Evolutionary conservation across 2,329 filamentous ascomycete species (phyloP), one percentile per base, ranked within the genome.

Genomic region (Leptoxyphium fumago): DNA sequence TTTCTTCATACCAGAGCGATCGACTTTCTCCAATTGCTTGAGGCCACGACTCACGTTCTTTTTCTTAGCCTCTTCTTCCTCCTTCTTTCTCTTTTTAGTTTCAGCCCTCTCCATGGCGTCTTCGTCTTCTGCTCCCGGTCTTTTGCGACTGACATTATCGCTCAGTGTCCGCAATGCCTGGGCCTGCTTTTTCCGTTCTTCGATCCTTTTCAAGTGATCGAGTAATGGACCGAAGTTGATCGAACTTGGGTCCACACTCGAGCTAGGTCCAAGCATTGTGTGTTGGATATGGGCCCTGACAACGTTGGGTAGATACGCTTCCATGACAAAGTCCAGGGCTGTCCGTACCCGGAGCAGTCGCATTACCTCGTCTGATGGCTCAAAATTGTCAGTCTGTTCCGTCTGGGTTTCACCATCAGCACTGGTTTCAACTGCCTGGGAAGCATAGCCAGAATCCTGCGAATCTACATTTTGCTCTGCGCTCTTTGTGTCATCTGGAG

Each of bases 1-100:
- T 70, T 96, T 98, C 73, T 84, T 91, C 91, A 98, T 98, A 1
- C 91, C 91, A 17, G 67, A 77, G 0, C 82, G 88, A 64, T 96
- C 84, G 40, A 88, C 89, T 67, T 96, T 98, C 61, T 83, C 83
- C 56, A 98, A 61, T 40, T 88, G 75, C 59, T 79, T 80, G 1
- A 95, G 77, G 0, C 78, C 88, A 26, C 78, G 72, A 49, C 83
- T 91, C 64, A 84, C 75, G 2, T 75, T 77, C 66, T 93, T 88
- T 64, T 80, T 88, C 61, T 77, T 81, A 66, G 81, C 83, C 46
- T 94, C 88, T 46, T 94, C 88, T 48, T 94, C 89, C 42, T 94
- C 87, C 64, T 82, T 78, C 61, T 80, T 88, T 38, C 81, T 71
- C 67, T 82, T 88, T 75, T 91, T 94, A 61, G 88, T 84, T 2